A percentile compares a stretch with the other conserved stretches of the same genome.
Conservation (phyloP, 1,284 basidiomycete genomes). For the Marasmius tenuissimus region DNA sequence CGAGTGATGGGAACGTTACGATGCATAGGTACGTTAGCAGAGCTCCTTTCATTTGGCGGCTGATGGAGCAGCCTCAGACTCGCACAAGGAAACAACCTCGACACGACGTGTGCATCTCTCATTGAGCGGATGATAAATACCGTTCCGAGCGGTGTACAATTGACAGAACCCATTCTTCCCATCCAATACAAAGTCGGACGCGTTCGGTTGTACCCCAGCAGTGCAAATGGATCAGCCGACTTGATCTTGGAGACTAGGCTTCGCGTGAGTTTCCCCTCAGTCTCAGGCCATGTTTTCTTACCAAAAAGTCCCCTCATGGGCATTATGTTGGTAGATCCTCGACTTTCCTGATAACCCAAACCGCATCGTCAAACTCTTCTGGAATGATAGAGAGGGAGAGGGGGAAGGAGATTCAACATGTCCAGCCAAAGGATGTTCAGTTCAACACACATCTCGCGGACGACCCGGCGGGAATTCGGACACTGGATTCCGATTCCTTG, state of each 20-base stretch:
- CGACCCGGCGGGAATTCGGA: background rate
- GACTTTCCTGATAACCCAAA: background rate
- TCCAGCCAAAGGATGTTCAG: background rate
- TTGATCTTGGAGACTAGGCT: background rate
- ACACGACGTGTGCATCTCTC: slow-evolving; percentile 4
- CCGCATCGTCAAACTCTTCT: background rate
- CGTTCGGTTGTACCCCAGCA: background rate
- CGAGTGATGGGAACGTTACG: slow-evolving; percentile 35
- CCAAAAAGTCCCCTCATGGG: no score
- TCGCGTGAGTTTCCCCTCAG: background rate
- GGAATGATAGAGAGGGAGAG: background rate
- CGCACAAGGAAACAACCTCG: slow-evolving; percentile 1
- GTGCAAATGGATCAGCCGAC: background rate
- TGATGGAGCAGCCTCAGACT: background rate
- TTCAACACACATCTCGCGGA: background rate
- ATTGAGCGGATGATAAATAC: slow-evolving; percentile 16
- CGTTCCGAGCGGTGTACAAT: slow-evolving; percentile 11
- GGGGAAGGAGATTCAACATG: background rate
- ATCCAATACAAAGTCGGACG: slow-evolving; percentile 5
- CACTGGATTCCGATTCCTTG: background rate
- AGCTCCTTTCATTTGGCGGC: no score
- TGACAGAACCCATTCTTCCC: slow-evolving; percentile 8
- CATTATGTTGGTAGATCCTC: background rate
- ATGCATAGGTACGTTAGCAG: slow-evolving; percentile 25
- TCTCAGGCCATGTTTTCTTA: no score